phyloP scores from a whole-genome alignment of 2,329 filamentous ascomycete species.

The Metarhizium brunneum region DNA sequence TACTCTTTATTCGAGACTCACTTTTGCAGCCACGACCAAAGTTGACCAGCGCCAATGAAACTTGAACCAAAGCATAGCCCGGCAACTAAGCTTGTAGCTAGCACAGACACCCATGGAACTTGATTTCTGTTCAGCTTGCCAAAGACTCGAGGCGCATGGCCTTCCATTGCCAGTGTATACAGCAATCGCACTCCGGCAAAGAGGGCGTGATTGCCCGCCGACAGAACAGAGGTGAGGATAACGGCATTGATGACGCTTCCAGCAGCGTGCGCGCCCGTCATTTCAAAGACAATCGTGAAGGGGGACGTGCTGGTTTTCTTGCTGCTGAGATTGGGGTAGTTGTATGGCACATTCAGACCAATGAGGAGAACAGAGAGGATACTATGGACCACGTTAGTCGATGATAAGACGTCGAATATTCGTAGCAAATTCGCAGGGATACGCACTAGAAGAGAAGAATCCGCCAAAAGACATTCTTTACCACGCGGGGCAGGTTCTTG shows the following conservation, averaged over 20 bases:
- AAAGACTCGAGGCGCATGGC: constrained; percentile 47
- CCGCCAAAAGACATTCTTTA: constrained; percentile 58
- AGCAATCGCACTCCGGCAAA: constrained; percentile 25
- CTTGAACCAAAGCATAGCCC: constrained; percentile 56
- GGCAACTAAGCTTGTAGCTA: constrained; percentile 45
- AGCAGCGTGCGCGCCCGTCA: constrained; percentile 42
- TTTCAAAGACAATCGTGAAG: constrained; percentile 50
- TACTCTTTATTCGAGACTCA: constrained; percentile 18
- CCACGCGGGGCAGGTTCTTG: constrained; percentile 50
- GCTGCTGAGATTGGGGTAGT: constrained; percentile 23
- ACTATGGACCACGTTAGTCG: constrained; percentile 11
- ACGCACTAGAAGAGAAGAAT: constrained; percentile 42
- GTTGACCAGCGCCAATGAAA: constrained; percentile 54
- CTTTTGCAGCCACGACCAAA: constrained; percentile 61
- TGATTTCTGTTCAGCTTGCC: constrained; percentile 25
- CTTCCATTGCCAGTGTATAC: constrained; percentile 29
- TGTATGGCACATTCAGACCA: constrained; percentile 51
- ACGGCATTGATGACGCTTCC: constrained; percentile 50
- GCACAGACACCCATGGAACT: constrained; percentile 30
- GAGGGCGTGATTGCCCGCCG: constrained; percentile 27
- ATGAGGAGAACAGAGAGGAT: constrained; percentile 32
- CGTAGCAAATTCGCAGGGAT: neutral
- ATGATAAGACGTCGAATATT: neutral
- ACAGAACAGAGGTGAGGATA: constrained; percentile 31
- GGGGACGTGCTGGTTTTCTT: constrained; percentile 26